Conservation (phyloP, 257 asterid genomes). For the Lantana camara region DNA sequence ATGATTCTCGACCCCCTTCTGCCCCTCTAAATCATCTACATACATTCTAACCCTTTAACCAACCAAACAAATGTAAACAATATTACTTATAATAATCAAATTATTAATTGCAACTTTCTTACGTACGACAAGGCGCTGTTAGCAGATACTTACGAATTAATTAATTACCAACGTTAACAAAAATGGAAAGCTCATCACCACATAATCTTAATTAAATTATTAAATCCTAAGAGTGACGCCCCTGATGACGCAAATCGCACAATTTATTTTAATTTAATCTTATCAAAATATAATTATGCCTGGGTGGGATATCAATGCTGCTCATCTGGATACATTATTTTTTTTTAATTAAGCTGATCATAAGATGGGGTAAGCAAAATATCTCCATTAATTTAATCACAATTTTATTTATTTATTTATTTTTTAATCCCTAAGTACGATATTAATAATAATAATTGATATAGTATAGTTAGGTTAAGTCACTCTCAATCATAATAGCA, state of each 20-base stretch:
- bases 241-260: conserved; percentile 48
- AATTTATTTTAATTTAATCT: conserved; percentile 30
- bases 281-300: no score
- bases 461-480: conserved; percentile 57
- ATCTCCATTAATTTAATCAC: background rate
- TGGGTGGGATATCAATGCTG: conserved; percentile 34
- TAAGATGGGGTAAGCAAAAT: conserved; percentile 20
- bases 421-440: background rate
- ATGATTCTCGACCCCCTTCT: conserved; percentile 42
- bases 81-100: conserved; percentile 5
- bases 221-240: conserved; percentile 63
- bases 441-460: conserved; percentile 13
- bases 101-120: background rate
- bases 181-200: conserved; percentile 36
- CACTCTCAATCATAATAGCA: conserved; percentile 66
- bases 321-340: conserved; percentile 30
- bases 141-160: background rate
- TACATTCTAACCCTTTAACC: conserved; percentile 29
- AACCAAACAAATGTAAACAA: no score
- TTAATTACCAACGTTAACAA: conserved; percentile 25
- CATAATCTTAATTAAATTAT: conserved; percentile 40
- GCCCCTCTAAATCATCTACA: conserved; percentile 23
- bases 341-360: conserved; percentile 18
- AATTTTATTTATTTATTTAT: no score
- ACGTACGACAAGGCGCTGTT: conserved; percentile 1